Base-by-base conservation (phyloP, 2,329 filamentous ascomycete species). In the Graphium sp. region DNA sequence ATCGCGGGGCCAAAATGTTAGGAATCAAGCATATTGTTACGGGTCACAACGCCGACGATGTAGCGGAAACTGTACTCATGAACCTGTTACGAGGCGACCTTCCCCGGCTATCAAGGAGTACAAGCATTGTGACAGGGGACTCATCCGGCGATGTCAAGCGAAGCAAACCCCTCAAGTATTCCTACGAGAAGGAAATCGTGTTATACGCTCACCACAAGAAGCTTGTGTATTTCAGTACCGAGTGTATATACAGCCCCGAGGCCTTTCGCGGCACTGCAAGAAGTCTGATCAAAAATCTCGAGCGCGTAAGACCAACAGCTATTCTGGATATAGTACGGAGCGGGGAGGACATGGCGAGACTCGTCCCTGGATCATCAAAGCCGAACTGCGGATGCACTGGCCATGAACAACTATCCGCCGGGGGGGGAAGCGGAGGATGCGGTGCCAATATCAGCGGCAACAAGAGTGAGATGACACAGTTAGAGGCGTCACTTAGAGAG, bases 101-200 rank as follows among this genome's bases (percentile, higher is more conserved):
- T 23, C 80, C 89, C 1, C 73, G 89, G 18, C 56, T 98, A 8
- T 81, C 85, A 10, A 64, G 89, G 35, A 85, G 83, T 30, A 95
- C 89, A 3, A 89, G 73, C 39, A 95, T 98, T 41, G 63, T 95
- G 10, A 98, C 74, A 3, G 78, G 68, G 22, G 76, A 72, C 41
- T 59, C 73, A 18, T 68, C 65, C n/a, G 84, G 80, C 34, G 83
- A 91, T 35, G 87, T 94, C 39, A 91, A 92, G 58, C 70, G 89
- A 38, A 92, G 82, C 54, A 98, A 98, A 54, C 89, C 89, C 10
- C 63, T 98, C 25, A 95, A 98, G 51, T 98, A 95, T 49, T 85
- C 87, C 2, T 98, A 95, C 47, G 89, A 98, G 49, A 98, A 98
- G 56, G 89, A 98, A 48, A 98, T 98, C 39, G 89, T 98, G 12